These are phyloP conservation scores for Hymenoscyphus fraxineus DNA, from an alignment of 2,329 filamentous ascomycete species.

Conservation along the genomic window DNA sequence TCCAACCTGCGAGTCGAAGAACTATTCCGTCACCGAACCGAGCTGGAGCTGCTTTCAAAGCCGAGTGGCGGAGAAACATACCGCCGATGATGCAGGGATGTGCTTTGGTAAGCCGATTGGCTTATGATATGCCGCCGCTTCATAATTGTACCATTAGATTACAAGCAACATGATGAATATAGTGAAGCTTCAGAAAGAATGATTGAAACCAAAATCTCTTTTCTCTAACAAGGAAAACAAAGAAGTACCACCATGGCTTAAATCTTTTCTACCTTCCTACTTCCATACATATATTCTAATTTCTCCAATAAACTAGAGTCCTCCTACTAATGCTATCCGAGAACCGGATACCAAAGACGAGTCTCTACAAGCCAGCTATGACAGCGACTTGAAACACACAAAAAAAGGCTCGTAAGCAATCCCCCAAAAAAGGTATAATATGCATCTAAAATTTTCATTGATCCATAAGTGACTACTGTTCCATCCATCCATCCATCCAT, in stretches of 20 bases:
- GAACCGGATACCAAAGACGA: neutral
- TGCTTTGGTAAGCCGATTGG: neutral
- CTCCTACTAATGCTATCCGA: too few species aligned
- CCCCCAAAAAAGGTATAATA: neutral
- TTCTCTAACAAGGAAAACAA: neutral
- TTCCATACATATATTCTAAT: too few species aligned
- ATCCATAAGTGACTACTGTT: conserved; percentile 2
- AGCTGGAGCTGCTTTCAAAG: conserved; percentile 7
- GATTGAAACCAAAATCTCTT: neutral
- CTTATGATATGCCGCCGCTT: neutral
- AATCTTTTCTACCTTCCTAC: neutral
- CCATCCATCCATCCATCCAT: neutral
- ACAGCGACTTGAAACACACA: neutral
- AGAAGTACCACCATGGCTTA: neutral
- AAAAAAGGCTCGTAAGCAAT: neutral
- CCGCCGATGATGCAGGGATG: neutral
- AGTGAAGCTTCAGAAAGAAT: neutral
- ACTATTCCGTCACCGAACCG: neutral
- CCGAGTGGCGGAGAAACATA: neutral
- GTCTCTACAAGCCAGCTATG: neutral
- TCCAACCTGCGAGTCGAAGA: neutral
- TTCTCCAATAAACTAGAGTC: too few species aligned
- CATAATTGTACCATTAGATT: neutral
- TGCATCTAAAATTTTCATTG: conserved; percentile 5
- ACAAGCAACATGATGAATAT: neutral